Evolutionary conservation across 345 rosid species (phyloP), one percentile per base, ranked within the genome.

Genomic region (Boechera retrofracta): DNA sequence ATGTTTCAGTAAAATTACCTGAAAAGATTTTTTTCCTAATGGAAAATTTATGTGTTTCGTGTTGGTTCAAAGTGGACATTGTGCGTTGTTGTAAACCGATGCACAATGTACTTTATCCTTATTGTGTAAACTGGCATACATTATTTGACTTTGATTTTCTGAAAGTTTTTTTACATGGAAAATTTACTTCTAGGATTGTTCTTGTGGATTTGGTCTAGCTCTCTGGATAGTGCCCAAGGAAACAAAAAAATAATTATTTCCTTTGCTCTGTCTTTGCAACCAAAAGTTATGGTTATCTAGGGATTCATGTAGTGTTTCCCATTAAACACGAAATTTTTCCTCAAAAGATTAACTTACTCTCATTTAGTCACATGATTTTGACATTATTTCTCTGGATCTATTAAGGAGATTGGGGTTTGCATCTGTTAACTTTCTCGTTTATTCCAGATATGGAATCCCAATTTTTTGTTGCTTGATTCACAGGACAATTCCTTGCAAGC

Each of bases 401-500:
- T 55, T 55, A 31, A 41, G 41, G 21, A 28, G 44, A 24, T 10
- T 56, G 29, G 54, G 45, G 45, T 26, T 48, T 60, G 68, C 35
- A 53, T 18, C 15, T 39, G 55, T 62, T 74, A 44, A 33, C 12
- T 60, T 60, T 69, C 64, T 51, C 29, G 10, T 26, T 68, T 41
- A 38, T 51, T 35, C 26, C 28, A 12, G 47, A 60, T 51, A 61
- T 24, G 39, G 26, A 55, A 28, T 32, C 29, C 57, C 71, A 41
- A 10, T 7, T 52, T 24, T 36, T 47, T 72, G 32, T 5, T 78
- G 24, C 71, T 6, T 41, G 13, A 78, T 80, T 72, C 21, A 42
- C 85, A 89, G 94, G 97, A 89, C 77, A 89, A 89, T 79, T 91
- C 92, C 41, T 82, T 91, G 81, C 97, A 91, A 86, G 97, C 94